These are phyloP conservation scores for Pseudogymnoascus sp. DNA, from an alignment of 2,329 filamentous ascomycete genomes.

Conservation along the genomic window DNA sequence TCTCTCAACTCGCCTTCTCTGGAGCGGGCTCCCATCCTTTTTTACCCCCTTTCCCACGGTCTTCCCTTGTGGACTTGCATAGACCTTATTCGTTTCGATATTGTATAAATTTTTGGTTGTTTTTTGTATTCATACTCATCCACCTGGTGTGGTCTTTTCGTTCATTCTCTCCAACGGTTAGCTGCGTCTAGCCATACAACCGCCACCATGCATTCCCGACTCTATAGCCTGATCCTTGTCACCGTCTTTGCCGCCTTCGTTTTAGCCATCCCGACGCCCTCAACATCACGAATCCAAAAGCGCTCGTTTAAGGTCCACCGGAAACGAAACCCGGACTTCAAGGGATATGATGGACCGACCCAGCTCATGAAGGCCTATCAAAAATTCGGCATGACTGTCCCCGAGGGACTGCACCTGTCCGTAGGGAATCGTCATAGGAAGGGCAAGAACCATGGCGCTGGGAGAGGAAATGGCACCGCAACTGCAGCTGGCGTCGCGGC, in stretches of 20 bases:
- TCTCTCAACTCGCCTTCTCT: constrained; percentile 1
- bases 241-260: constrained; percentile 3
- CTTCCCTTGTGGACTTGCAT: not conserved
- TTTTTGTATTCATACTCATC: not conserved
- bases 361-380: constrained; percentile 54
- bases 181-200: not conserved
- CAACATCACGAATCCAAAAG: constrained; percentile 19
- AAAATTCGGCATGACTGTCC: constrained; percentile 55
- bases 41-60: not conserved
- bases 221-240: constrained; percentile 2
- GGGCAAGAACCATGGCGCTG: not conserved
- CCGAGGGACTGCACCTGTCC: constrained; percentile 30
- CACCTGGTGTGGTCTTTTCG: not conserved
- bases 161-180: constrained; percentile 2
- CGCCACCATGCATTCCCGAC: not conserved
- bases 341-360: constrained; percentile 46
- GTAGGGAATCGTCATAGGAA: not conserved
- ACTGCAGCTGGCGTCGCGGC: constrained; percentile 2
- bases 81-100: not conserved
- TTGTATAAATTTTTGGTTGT: constrained; percentile 6
- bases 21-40: not conserved
- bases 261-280: constrained; percentile 1
- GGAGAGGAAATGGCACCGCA: not conserved
- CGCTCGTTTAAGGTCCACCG: constrained; percentile 28
- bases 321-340: constrained; percentile 38